Base-by-base conservation (phyloP, 805 yeast genomes). In the Cyberlindnera amylophila region DNA sequence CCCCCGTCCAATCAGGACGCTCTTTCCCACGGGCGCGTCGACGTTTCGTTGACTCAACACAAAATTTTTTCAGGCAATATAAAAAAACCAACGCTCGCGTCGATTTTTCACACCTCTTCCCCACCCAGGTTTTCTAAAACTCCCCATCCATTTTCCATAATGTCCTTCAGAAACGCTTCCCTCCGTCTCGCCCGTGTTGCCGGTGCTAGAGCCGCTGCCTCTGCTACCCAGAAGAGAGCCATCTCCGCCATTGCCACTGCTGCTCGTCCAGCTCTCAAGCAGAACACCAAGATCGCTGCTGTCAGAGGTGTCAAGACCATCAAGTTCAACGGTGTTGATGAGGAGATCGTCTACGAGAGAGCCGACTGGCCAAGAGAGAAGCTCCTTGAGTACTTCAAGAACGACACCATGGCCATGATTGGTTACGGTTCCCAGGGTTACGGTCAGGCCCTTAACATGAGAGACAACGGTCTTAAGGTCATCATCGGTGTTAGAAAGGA, bases 371-470 rank as follows among this genome's bases (percentile, higher is more conserved):
- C 99, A 73, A 79, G 84, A 70, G 98, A 91, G 75, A 91, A 86
- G 78, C 78, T 93, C 64, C 79, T 83, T 53, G 90, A 88, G 64
- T 93, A 90, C 81, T 93, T 93, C 89, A 91, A 93, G 81, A 76
- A 90, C 72, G 98, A 93, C 70, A 93, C 99, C 50, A 76, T 93
- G 65, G 98, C 99, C 57, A 74, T 93, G 65, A 90, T 93, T 59
- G 99, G 99, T 73, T 93, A 93, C 82, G 99, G 99, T 67, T 91
- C 99, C 57, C 99, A 93, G 77, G 99, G 99, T 79, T 91, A 93
- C 80, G 99, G 99, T 69, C 99, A 93, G 79, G 98, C 97, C 74
- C 82, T 93, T 62, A 93, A 93, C 89, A 76, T 95, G 77, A 87
- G 99, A 77, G 99, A 93, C 80, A 91, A 93, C 65, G 99, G 99